Evolutionary conservation across 169 alveolate species (phyloP), one percentile per base, ranked within the genome.

Genomic region (Miamiensis avidus): DNA sequence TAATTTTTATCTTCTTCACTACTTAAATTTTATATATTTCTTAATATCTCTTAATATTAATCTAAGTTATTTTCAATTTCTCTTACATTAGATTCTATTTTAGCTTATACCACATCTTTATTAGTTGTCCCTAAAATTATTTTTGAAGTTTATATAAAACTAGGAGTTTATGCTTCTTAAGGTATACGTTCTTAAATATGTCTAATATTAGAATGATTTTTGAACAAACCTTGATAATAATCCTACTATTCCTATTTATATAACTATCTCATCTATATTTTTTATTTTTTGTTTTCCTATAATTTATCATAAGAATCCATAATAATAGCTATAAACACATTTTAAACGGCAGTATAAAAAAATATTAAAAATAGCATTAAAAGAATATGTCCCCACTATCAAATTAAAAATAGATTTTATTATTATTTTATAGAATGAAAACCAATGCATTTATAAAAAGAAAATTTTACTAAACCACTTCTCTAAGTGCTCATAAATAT

Each of bases 281-380:
- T 49, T 49, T 49, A 49, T 49, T 49, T 11, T 75, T 73, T 81
- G 29, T 86, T 49, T 26, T 49, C 76, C 31, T 75, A 64, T 1
- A 72, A 74, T 69, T 81, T 69, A 34, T 86, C 90, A 75, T 81
- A 86, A 27, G 87, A 86, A 49, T 86, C 90, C 90, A 86, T 86
- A 16, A 86, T 81, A 31, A 86, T 86, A 0, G 87, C 79, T 20
- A 86, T 76, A n/a, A 86, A 34, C 0, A 86, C 87, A 81, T 84
- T 86, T 75, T 86, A 75, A n/a, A 86, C 90, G 1, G 90, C 90
- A 30, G 90, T 86, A 75, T 79, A 86, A 77, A 86, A 86, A 1
- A 86, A 72, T 26, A 86, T 65, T 86, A 86, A 79, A 75, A 86
- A 86, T 1, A 86, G 81, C 28, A 76, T 86, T 0, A 86, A 31